These are phyloP conservation scores for Pythium utonaiense DNA, from an alignment of 352 stramenopile genomes.

Conservation along the genomic window DNA sequence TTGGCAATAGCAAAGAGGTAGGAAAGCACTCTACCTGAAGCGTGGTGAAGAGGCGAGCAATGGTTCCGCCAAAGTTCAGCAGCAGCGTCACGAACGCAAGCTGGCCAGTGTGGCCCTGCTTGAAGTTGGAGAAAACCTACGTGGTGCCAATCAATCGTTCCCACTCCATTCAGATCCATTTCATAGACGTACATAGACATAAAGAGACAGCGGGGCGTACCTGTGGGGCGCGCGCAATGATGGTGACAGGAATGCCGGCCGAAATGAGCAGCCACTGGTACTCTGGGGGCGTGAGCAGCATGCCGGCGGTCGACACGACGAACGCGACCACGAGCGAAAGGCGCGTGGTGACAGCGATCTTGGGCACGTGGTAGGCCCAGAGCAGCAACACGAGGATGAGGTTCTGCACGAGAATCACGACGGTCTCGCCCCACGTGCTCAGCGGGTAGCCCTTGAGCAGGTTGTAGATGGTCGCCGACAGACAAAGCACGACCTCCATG, in stretches of 20 bases:
- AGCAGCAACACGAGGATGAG: conserved; percentile 77
- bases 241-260: conserved; percentile 71
- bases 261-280: conserved; percentile 74
- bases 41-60: conserved; percentile 85
- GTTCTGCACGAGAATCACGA: conserved; percentile 86
- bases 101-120: conserved; percentile 88
- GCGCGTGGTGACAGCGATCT: conserved; percentile 48
- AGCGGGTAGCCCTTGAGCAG: conserved; percentile 78
- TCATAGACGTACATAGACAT: too few species aligned
- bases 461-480: conserved; percentile 84
- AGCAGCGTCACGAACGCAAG: conserved; percentile 82
- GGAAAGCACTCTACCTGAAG: conserved; percentile 41
- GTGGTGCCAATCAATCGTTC: background rate
- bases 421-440: conserved; percentile 83
- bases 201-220: too few species aligned
- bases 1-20: background rate
- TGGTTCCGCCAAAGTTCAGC: conserved; percentile 76
- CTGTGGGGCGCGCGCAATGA: conserved; percentile 78
- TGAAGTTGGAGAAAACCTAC: conserved; percentile 85
- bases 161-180: too few species aligned
- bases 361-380: conserved; percentile 63
- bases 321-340: conserved; percentile 50
- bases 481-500: conserved; percentile 84
- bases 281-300: conserved; percentile 67
- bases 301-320: conserved; percentile 36